Evolutionary conservation across 2,329 filamentous ascomycete genomes (phyloP), one percentile per base, ranked within the genome.

Genomic region (Rhynchosporium secalis): DNA sequence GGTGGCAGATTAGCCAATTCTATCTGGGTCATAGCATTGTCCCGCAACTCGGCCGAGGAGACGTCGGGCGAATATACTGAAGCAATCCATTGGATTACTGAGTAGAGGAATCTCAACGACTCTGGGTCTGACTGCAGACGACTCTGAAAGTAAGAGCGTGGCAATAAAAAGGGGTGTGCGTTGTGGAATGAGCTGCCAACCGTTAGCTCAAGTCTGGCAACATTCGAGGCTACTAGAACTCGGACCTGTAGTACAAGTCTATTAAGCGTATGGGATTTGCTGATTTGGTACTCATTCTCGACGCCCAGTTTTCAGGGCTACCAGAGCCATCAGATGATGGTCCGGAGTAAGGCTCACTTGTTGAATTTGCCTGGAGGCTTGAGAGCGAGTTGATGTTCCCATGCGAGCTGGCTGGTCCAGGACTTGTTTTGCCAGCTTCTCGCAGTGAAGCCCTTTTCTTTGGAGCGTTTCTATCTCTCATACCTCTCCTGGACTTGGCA

Each of bases 401-500:
- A 12, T 26, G 55, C 1, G 52, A 47, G 10, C 57, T 59, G 20
- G 15, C 38, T 29, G 54, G 48, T 3, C 31, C 47, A 38, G 62
- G 60, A 46, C 57, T 65, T 4, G 40, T 59, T 38, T 47, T 60
- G 28, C 29, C 54, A 45, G 56, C 61, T 47, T 63, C 60, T 56
- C 61, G 62, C 31, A 61, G 41, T 3, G 66, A 64, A 13, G 46
- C 52, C 49, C 60, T 64, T 43, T 68, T 71, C 36, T 63, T 60
- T 38, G 66, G 61, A 7, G 65, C 62, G 58, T 62, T 70, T 51
- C 63, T 64, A 40, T 71, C 69, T 57, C 69, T 65, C 69, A 71
- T 77, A 12, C 80, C 80, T 66, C 80, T 74, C 41, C 80, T 75
- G 12, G 80, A 82, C 65, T 78, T 78, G 26, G 78, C 75, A 70